Conservation (phyloP, 1,139 yeast species). For the Hansenula lynferdii region DNA sequence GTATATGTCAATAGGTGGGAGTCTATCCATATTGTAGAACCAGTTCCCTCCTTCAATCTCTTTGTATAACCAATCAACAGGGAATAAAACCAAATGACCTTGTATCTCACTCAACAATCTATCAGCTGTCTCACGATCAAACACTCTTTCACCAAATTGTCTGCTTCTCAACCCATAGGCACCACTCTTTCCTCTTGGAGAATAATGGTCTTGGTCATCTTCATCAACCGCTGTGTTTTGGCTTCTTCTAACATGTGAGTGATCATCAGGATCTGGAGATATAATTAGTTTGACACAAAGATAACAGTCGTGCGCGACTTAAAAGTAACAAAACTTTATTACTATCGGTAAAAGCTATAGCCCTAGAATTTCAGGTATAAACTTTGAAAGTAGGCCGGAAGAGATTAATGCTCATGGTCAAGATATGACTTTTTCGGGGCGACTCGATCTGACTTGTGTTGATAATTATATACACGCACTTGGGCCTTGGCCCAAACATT, state of each 20-base stretch:
- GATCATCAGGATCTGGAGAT: too few species aligned
- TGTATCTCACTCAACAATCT: conserved; percentile 67
- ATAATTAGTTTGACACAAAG: too few species aligned
- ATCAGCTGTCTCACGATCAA: conserved; percentile 75
- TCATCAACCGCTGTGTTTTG: not conserved
- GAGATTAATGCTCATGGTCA: too few species aligned
- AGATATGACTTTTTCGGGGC: too few species aligned
- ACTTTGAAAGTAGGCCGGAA: too few species aligned
- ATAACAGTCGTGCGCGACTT: too few species aligned
- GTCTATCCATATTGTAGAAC: conserved; percentile 90
- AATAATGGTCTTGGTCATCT: not conserved
- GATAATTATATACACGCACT: too few species aligned
- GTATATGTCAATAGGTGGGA: conserved; percentile 94
- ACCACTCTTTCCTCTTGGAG: conserved; percentile 28
- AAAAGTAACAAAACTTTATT: too few species aligned
- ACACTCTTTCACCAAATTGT: conserved; percentile 48
- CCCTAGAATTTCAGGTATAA: too few species aligned
- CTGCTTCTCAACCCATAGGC: conserved; percentile 37
- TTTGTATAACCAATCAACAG: conserved; percentile 82
- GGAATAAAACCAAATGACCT: conserved; percentile 88
- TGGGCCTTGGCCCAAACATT: too few species aligned
- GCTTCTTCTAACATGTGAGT: not conserved
- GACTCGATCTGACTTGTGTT: too few species aligned
- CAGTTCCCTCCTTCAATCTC: conserved; percentile 91
- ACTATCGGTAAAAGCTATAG: too few species aligned